Base-by-base conservation (phyloP, 768 basidiomycete species). In the Mycena leptocephala region DNA sequence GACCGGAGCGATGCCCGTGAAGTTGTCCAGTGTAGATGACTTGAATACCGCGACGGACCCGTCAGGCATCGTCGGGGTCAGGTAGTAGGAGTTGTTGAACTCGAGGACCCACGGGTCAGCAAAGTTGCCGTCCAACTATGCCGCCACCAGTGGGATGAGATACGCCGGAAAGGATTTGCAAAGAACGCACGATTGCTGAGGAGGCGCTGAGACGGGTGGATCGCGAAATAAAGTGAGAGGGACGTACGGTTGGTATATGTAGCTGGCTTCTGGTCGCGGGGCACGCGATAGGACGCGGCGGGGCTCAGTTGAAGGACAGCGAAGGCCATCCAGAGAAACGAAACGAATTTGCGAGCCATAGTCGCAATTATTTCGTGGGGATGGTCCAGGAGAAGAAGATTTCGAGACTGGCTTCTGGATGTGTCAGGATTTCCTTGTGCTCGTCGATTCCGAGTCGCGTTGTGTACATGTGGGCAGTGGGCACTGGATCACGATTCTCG, bases 71-170 rank as follows among this genome's bases (percentile, higher is more conserved):
- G 73, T 68, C 10, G 73, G 65, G 13, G 67, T 74, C 32, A 74
- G 59, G 28, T 74, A 74, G 43, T 69, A 74, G 10, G 41, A 58
- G n/a, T 68, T 32, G 51, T 68, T 68, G 73, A 58, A 48, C 39
- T 61, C 58, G 65, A 74, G 48, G 24, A 74, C 43, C 73, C 73
- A 74, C 8, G 73, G 73, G 66, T 74, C 73, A 20, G 73, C 73
- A 20, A 58, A 62, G 59, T 74, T 74, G 7, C 73, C 73, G 33
- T 24, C 16, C 8, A 74, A 66, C 66, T 68, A 28, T 10, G 8
- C n/a, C n/a, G n/a, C n/a, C n/a, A n/a, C n/a, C n/a, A n/a, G n/a
- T 67, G 8, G 9, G 7, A 28, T 37, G 28, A 28, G 33, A 37
- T 26, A 10, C 10, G 37, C 28, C 24, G 59, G 2, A 10, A 43